Conservation (phyloP, 148 eudicot species). For the Persicaria tinctoria region DNA sequence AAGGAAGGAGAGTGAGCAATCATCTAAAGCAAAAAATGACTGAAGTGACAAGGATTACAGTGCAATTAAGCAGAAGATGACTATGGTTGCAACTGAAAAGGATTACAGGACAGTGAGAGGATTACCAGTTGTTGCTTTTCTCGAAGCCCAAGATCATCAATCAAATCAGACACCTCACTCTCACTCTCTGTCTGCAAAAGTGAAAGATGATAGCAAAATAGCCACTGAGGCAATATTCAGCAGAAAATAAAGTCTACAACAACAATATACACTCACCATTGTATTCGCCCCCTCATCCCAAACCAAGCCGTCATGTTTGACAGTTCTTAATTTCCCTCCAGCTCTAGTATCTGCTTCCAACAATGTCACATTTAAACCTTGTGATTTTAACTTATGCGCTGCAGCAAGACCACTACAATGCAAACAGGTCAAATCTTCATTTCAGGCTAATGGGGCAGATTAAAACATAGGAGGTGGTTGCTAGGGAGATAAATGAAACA, state of each 20-base stretch:
- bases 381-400: conserved; percentile 72
- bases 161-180: conserved; percentile 56
- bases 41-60: not conserved
- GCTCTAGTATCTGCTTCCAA: conserved; percentile 79
- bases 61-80: not conserved
- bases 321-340: conserved; percentile 82
- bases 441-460: not conserved
- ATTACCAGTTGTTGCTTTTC: conserved; percentile 82
- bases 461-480: not conserved
- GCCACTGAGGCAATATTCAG: conserved; percentile 3
- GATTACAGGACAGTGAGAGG: not conserved
- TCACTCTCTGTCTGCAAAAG: conserved; percentile 78
- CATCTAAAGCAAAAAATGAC: not conserved
- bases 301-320: conserved; percentile 56
- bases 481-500: not conserved
- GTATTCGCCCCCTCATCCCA: conserved; percentile 99
- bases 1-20: conserved; percentile 8
- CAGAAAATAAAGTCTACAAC: not conserved
- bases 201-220: not conserved
- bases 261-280: conserved; percentile 43
- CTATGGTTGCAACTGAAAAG: not conserved
- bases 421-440: not conserved
- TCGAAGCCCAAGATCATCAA: conserved; percentile 80
- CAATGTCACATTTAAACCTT: conserved; percentile 65
- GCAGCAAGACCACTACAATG: conserved; percentile 89